Evolutionary conservation across 2,329 filamentous ascomycete genomes (phyloP), one percentile per base, ranked within the genome.

Genomic region (Huntiella omanensis): DNA sequence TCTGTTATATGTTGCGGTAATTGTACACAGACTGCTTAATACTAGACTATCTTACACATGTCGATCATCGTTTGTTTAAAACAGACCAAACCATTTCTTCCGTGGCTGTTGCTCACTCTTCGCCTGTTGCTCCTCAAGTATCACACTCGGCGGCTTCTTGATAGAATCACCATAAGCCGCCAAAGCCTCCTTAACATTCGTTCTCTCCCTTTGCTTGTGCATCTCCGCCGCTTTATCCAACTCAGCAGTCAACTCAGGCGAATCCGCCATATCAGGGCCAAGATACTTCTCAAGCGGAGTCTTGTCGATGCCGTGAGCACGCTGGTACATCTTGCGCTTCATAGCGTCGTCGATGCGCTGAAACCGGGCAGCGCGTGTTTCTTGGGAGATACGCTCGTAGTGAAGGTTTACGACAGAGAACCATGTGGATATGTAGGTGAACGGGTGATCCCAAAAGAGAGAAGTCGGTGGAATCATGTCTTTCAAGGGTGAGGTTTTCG

Each of bases 281-380:
- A 66, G 64, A 8, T 64, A 61, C 55, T 64, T 64, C 49, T 58
- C 66, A 55, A 78, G 67, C 32, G 69, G 68, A 55, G 70, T 68
- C 54, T 71, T 66, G 59, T 86, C 80, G 56, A 93, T 61, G 7
- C 85, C 86, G 66, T 94, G 85, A 50, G 81, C 84, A 62, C 84
- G 79, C 56, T 87, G 77, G 63, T 85, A 98, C 61, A 83, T 77
- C 51, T 74, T 74, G 55, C 88, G 73, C 74, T 95, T 94, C 60
- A 80, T 73, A 22, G 91, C 80, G 64, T 98, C 91, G 54, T 94
- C 85, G 47, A 85, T 70, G 53, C 77, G 77, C 57, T 71, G 71
- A 56, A 75, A 73, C 47, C 87, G 73, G 64, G 77, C 76, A 61
- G 87, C 83, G 45, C 71, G 68, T 22, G 81, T 80, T 57, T 77